Conservation (phyloP, 495 filamentous ascomycete species). For the Penicillium psychrofluorescens region DNA sequence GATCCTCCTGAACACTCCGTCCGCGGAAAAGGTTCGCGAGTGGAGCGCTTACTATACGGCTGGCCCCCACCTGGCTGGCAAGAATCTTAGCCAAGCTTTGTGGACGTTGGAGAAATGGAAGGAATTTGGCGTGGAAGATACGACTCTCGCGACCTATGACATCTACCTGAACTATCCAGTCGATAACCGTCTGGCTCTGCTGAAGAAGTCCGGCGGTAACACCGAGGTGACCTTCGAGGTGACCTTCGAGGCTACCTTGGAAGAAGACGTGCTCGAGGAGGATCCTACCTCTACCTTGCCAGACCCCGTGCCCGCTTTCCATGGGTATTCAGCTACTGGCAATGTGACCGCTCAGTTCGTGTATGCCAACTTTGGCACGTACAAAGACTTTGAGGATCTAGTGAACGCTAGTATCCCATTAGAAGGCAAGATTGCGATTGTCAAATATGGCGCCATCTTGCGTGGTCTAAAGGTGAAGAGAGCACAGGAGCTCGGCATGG, state of each 20-base stretch:
- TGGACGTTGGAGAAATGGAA: constrained; percentile 86
- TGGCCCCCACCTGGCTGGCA: constrained; percentile 81
- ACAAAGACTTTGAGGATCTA: constrained; percentile 78
- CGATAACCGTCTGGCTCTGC: constrained; percentile 68
- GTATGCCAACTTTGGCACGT: constrained; percentile 86
- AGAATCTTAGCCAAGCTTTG: constrained; percentile 76
- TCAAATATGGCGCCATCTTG: constrained; percentile 84
- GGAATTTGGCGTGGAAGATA: constrained; percentile 69
- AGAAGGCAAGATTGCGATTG: constrained; percentile 78
- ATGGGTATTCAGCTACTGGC: constrained; percentile 87
- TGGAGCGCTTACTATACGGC: constrained; percentile 90
- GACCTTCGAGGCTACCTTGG: constrained; percentile 69
- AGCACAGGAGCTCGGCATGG: constrained; percentile 86
- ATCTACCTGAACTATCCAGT: constrained; percentile 86
- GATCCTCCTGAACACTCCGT: constrained; percentile 68
- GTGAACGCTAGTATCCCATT: constrained; percentile 66
- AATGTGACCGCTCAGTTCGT: constrained; percentile 82
- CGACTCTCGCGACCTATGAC: constrained; percentile 73
- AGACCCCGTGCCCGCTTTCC: constrained; percentile 83
- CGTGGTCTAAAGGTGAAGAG: constrained; percentile 88
- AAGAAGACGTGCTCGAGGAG: constrained; percentile 81
- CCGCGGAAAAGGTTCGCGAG: constrained; percentile 57
- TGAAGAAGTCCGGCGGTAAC: constrained; percentile 44
- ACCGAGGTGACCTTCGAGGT: constrained; percentile 58
- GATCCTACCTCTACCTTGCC: constrained; percentile 67